Evolutionary conservation across 805 yeast genomes (phyloP).

Genomic region (Candida alai): DNA sequence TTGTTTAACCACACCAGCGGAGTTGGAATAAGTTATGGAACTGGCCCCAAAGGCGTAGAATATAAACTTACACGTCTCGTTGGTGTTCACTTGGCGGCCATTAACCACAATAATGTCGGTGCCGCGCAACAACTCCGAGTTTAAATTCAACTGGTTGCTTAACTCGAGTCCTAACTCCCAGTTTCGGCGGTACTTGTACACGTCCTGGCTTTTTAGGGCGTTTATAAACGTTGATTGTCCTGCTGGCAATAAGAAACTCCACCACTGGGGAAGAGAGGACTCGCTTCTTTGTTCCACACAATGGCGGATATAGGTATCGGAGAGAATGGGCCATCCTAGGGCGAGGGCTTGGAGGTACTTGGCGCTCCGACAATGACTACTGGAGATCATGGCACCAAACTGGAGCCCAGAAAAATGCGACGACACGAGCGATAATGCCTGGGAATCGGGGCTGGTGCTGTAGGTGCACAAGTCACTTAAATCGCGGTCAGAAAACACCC

Average conservation of each 20-base stretch:
- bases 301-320: slow-evolving; percentile 53
- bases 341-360: slow-evolving; percentile 77
- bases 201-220: slow-evolving; percentile 46
- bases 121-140: slow-evolving; percentile 29
- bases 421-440: slow-evolving; percentile 11
- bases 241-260: slow-evolving; percentile 60
- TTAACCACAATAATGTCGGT: slow-evolving; percentile 31
- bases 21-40: slow-evolving; percentile 13
- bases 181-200: slow-evolving; percentile 39
- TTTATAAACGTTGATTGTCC: slow-evolving; percentile 56
- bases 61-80: slow-evolving; percentile 39
- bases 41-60: slow-evolving; percentile 46
- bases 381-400: slow-evolving; percentile 68
- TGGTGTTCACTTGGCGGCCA: slow-evolving; percentile 23
- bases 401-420: slow-evolving; percentile 19
- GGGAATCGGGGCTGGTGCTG: slow-evolving; percentile 4
- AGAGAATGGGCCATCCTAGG: slow-evolving; percentile 81
- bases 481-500: slow-evolving; percentile 34
- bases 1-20: not conserved
- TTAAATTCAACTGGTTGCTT: slow-evolving; percentile 40
- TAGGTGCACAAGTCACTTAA: slow-evolving; percentile 26
- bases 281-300: slow-evolving; percentile 29
- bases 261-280: slow-evolving; percentile 32
- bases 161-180: slow-evolving; percentile 28
- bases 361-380: slow-evolving; percentile 56